These are phyloP conservation scores for Zymoseptoria tritici DNA, from an alignment of 2,329 filamentous ascomycete genomes.

Conservation along the genomic window DNA sequence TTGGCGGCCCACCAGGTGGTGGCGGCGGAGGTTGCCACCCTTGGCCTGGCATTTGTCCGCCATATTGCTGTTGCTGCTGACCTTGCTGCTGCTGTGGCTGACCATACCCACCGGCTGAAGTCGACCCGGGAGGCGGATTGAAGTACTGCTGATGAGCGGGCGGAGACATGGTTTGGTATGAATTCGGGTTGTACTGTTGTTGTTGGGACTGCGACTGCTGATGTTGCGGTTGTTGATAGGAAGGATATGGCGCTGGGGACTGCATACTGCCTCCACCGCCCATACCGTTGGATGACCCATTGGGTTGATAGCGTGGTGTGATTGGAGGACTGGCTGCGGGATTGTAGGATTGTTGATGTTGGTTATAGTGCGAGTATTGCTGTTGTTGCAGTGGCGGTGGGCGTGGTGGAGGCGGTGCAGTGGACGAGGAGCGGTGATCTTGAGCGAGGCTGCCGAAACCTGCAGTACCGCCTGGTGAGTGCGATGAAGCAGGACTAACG, in stretches of 20 bases:
- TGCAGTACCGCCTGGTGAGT: constrained; percentile 29
- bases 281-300: constrained; percentile 3
- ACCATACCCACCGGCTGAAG: constrained; percentile 49
- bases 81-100: constrained; percentile 46
- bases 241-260: constrained; percentile 19
- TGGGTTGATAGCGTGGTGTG: constrained; percentile 37
- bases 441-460: constrained; percentile 14
- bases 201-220: constrained; percentile 9
- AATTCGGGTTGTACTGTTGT: constrained; percentile 38
- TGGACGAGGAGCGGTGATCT: constrained; percentile 15
- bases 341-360: constrained; percentile 42
- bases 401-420: constrained; percentile 38
- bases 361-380: constrained; percentile 35
- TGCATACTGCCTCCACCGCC: constrained; percentile 20
- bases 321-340: constrained; percentile 41
- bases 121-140: constrained; percentile 38
- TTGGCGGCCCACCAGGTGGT: not conserved
- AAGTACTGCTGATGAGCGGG: constrained; percentile 54
- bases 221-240: constrained; percentile 19
- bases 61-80: constrained; percentile 31
- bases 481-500: constrained; percentile 53
- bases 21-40: constrained; percentile 20
- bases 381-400: constrained; percentile 36
- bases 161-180: constrained; percentile 40
- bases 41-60: constrained; percentile 25